These are phyloP conservation scores for Pythium periplocum DNA, from an alignment of 352 stramenopile genomes.

Conservation along the genomic window DNA sequence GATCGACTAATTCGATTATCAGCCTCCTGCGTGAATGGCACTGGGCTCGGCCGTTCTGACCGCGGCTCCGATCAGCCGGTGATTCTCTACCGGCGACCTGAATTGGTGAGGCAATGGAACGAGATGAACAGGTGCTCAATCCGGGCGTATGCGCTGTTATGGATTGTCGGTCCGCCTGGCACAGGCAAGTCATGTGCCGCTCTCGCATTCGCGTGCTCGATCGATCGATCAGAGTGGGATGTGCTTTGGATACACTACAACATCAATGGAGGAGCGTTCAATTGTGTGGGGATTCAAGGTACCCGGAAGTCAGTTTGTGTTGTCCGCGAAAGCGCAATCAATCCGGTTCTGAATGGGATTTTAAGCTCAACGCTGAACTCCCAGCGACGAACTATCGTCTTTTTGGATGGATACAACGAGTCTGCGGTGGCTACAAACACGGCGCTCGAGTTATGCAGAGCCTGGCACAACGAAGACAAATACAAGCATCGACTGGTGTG, in stretches of 20 bases:
- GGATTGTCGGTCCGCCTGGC: slow-evolving; percentile 10
- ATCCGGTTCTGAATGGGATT: slow-evolving; percentile 1
- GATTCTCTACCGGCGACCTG: slow-evolving; percentile 8
- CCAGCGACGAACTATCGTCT: slow-evolving; percentile 6
- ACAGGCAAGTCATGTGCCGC: slow-evolving; percentile 12
- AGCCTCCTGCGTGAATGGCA: slow-evolving; percentile 10
- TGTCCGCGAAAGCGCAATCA: slow-evolving; percentile 4
- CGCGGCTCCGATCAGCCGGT: slow-evolving; percentile 1
- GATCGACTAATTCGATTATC: slow-evolving; percentile 6
- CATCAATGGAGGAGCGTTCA: slow-evolving; percentile 4
- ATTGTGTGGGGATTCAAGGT: slow-evolving; percentile 11
- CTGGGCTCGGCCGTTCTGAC: slow-evolving; percentile 6
- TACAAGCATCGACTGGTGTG: slow-evolving; percentile 14
- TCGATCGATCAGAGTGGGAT: slow-evolving; percentile 11
- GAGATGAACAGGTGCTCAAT: slow-evolving; percentile 16
- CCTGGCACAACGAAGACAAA: slow-evolving; percentile 13
- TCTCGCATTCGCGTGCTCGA: slow-evolving; percentile 11
- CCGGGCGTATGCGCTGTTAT: slow-evolving; percentile 11
- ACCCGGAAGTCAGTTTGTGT: slow-evolving; percentile 9
- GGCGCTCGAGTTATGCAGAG: slow-evolving; percentile 9
- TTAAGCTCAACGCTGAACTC: background rate
- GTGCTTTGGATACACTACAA: slow-evolving; percentile 14
- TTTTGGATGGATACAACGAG: slow-evolving; percentile 12
- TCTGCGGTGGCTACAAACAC: slow-evolving; percentile 5
- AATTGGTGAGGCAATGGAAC: slow-evolving; percentile 15